Conservation (phyloP, 306 rosid genomes). For the Aeschynomene evenia region DNA sequence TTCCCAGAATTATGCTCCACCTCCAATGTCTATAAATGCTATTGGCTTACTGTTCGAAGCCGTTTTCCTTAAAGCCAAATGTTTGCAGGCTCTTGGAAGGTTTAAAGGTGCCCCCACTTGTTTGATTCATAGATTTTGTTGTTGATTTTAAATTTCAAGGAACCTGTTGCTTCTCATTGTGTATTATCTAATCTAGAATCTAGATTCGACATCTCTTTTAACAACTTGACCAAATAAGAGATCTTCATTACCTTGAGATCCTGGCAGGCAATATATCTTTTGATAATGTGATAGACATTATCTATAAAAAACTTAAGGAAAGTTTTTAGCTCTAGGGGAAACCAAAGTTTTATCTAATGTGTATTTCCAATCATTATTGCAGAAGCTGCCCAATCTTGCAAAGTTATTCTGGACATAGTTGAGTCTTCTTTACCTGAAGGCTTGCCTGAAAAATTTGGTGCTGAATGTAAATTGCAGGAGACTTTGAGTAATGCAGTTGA, state of each 20-base stretch:
- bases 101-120: conserved; percentile 59
- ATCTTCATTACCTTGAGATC: conserved; percentile 7
- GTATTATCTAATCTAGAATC: background rate
- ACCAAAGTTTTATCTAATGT: conserved; percentile 29
- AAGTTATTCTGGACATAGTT: conserved; percentile 75
- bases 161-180: conserved; percentile 11
- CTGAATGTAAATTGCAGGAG: conserved; percentile 92
- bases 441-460: conserved; percentile 69
- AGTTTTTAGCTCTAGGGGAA: conserved; percentile 21
- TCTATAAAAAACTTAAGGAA: background rate
- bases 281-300: background rate
- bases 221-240: conserved; percentile 2
- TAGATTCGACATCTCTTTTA: background rate
- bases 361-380: conserved; percentile 50
- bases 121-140: conserved; percentile 18
- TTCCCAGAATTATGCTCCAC: conserved; percentile 45
- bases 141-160: conserved; percentile 20
- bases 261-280: background rate
- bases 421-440: conserved; percentile 89
- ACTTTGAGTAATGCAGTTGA: conserved; percentile 66
- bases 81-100: conserved; percentile 74
- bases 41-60: conserved; percentile 81
- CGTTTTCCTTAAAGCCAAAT: conserved; percentile 71
- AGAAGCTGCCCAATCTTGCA: conserved; percentile 93
- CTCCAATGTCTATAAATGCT: conserved; percentile 68